Percentiles rank a stretch among this genome's conserved stretches.
phyloP scores from a whole-genome alignment of 2,329 filamentous ascomycete genomes.

The Lachnellula hyalina region DNA sequence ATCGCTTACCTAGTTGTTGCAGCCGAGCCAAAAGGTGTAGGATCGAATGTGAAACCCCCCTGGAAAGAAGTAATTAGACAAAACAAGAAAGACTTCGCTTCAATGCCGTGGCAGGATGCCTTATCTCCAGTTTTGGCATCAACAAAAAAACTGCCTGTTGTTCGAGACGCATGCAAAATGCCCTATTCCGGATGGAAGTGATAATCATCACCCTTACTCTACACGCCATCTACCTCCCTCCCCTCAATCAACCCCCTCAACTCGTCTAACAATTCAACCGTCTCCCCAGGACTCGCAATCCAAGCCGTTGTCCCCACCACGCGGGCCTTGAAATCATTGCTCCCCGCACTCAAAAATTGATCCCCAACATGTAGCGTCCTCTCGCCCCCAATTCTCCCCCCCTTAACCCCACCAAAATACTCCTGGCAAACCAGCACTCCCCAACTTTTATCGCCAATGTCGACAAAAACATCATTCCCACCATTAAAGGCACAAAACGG shows the following conservation, averaged over 20 bases:
- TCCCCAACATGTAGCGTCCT: constrained; percentile 93
- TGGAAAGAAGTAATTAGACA: no score
- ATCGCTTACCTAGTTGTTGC: no score
- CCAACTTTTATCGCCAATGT: constrained; percentile 97
- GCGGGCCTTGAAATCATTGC: constrained; percentile 95
- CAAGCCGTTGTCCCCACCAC: constrained; percentile 92
- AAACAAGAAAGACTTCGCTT: no score
- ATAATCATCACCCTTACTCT: no score
- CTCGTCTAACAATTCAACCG: constrained; percentile 84
- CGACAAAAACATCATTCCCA: constrained; percentile 95
- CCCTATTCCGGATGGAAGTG: no score
- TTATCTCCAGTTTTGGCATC: no score
- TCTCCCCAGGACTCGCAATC: constrained; percentile 92
- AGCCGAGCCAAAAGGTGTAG: no score
- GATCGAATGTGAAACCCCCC: no score
- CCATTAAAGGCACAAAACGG: constrained; percentile 99
- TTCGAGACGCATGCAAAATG: no score
- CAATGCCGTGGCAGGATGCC: no score
- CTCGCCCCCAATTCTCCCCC: constrained; percentile 53
- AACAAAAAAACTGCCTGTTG: no score
- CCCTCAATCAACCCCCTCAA: constrained; percentile 47
- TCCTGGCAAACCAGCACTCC: constrained; percentile 88
- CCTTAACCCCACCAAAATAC: constrained; percentile 63
- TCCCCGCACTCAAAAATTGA: constrained; percentile 90
- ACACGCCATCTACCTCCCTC: background rate